Evolutionary conservation across 1,284 basidiomycete genomes (phyloP).

Genomic region (Cutaneotrichosporon sp.): DNA sequence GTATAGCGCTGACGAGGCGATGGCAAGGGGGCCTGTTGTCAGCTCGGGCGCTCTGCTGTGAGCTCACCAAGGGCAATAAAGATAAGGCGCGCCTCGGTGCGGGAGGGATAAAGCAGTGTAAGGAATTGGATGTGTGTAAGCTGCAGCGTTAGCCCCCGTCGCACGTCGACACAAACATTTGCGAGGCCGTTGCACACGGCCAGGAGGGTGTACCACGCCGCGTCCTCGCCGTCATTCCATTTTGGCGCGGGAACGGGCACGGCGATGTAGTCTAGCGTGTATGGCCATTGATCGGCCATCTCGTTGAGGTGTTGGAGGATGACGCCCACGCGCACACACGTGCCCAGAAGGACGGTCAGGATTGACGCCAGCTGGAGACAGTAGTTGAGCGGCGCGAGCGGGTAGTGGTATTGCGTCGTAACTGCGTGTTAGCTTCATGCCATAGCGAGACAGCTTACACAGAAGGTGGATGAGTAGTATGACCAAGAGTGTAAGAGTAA

Average conservation of each 20-base stretch:
- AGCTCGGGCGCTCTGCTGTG: neutral
- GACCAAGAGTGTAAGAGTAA: slow-evolving; percentile 76
- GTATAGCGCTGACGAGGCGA: slow-evolving; percentile 78
- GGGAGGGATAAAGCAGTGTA: slow-evolving; percentile 89
- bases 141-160: slow-evolving; percentile 49
- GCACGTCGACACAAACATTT: slow-evolving; percentile 56
- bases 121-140: slow-evolving; percentile 98
- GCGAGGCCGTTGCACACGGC: slow-evolving; percentile 77
- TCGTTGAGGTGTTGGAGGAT: slow-evolving; percentile 59
- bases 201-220: slow-evolving; percentile 82
- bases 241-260: slow-evolving; percentile 66
- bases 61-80: slow-evolving; percentile 68
- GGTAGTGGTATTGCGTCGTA: slow-evolving; percentile 93
- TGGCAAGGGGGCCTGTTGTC: slow-evolving; percentile 67
- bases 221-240: slow-evolving; percentile 67
- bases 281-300: slow-evolving; percentile 78
- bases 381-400: slow-evolving; percentile 87
- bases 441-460: slow-evolving; percentile 45
- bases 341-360: slow-evolving; percentile 67
- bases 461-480: slow-evolving; percentile 88
- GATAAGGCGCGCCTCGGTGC: slow-evolving; percentile 83
- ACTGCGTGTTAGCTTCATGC: slow-evolving; percentile 48
- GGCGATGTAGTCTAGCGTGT: slow-evolving; percentile 86
- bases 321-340: slow-evolving; percentile 70
- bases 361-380: slow-evolving; percentile 79